Evolutionary conservation across 306 rosid genomes (phyloP).

Genomic region (Lagenaria siceraria): DNA sequence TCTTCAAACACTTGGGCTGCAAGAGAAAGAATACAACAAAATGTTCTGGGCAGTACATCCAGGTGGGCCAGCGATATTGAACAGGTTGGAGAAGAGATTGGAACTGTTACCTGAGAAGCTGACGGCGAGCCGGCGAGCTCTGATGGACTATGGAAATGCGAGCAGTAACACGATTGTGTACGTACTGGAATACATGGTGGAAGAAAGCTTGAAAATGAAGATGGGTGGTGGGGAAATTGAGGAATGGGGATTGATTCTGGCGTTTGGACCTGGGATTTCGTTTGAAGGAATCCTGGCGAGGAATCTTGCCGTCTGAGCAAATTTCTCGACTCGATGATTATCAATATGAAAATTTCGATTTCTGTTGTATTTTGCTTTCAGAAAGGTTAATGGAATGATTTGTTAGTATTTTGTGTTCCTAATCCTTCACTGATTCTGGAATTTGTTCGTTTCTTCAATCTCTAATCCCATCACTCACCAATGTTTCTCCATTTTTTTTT

Average conservation of each 20-base stretch:
- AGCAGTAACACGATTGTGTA: conserved; percentile 79
- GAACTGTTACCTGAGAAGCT: conserved; percentile 66
- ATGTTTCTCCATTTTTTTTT: too few species aligned
- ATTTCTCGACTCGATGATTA: neutral
- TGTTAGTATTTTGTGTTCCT: neutral
- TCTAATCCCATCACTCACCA: too few species aligned
- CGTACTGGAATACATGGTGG: conserved; percentile 79
- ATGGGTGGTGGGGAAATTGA: conserved; percentile 22
- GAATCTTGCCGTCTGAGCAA: conserved; percentile 33
- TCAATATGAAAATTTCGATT: neutral
- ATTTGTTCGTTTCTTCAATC: too few species aligned
- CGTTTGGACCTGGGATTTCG: conserved; percentile 90
- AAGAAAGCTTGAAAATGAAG: conserved; percentile 41
- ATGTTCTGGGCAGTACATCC: conserved; percentile 94
- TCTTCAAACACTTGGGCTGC: conserved; percentile 29
- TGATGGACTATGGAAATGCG: conserved; percentile 80
- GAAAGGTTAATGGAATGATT: neutral
- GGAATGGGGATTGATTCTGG: conserved; percentile 84
- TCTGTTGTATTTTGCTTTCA: neutral
- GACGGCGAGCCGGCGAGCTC: conserved; percentile 61
- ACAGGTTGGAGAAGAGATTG: conserved; percentile 64
- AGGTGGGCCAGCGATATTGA: conserved; percentile 82
- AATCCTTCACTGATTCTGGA: too few species aligned
- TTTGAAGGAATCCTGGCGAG: conserved; percentile 80
- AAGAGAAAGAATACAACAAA: conserved; percentile 41